A percentile compares a stretch with the other conserved stretches of the same genome.
Conservation (phyloP, 768 basidiomycete species). For the Tricholomella constricta region DNA sequence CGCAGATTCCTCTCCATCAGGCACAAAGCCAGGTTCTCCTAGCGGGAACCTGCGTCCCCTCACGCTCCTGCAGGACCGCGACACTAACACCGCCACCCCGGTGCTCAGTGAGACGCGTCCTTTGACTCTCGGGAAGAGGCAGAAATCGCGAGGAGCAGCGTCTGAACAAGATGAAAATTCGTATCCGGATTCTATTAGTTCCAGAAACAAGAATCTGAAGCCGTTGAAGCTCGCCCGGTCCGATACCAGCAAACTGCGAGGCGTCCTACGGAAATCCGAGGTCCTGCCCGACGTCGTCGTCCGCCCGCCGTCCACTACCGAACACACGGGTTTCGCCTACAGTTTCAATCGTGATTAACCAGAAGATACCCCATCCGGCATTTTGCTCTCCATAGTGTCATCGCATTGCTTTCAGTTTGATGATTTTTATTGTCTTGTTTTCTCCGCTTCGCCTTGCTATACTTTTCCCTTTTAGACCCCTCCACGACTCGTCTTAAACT, state of each 20-base stretch:
- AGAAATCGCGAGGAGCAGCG: slow-evolving; percentile 36
- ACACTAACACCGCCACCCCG: slow-evolving; percentile 34
- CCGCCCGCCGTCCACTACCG: slow-evolving; percentile 56
- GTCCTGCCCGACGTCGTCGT: slow-evolving; percentile 62
- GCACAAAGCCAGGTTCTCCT: slow-evolving; percentile 40
- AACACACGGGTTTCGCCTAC: slow-evolving; percentile 46
- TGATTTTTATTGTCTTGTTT: slow-evolving; percentile 21
- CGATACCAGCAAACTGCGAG: slow-evolving; percentile 65
- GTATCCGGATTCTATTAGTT: slow-evolving; percentile 30
- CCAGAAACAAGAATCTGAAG: slow-evolving; percentile 52
- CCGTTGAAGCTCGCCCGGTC: slow-evolving; percentile 61
- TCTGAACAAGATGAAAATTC: slow-evolving; percentile 42
- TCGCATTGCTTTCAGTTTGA: slow-evolving; percentile 15
- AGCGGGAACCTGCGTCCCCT: slow-evolving; percentile 59
- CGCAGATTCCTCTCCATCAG: slow-evolving; percentile 24
- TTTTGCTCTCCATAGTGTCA: slow-evolving; percentile 17
- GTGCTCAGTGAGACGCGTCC: slow-evolving; percentile 45
- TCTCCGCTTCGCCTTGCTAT: slow-evolving; percentile 16
- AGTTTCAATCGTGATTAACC: slow-evolving; percentile 41
- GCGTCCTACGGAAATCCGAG: slow-evolving; percentile 55
- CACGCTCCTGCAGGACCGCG: slow-evolving; percentile 63
- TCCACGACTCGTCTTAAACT: slow-evolving; percentile 6
- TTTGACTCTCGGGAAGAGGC: slow-evolving; percentile 59
- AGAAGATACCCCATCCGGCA: slow-evolving; percentile 19
- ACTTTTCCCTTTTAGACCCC: slow-evolving; percentile 15